Evolutionary conservation across 2,329 filamentous ascomycete species (phyloP), one percentile per base, ranked within the genome.

Genomic region (Pseudocercospora musae): DNA sequence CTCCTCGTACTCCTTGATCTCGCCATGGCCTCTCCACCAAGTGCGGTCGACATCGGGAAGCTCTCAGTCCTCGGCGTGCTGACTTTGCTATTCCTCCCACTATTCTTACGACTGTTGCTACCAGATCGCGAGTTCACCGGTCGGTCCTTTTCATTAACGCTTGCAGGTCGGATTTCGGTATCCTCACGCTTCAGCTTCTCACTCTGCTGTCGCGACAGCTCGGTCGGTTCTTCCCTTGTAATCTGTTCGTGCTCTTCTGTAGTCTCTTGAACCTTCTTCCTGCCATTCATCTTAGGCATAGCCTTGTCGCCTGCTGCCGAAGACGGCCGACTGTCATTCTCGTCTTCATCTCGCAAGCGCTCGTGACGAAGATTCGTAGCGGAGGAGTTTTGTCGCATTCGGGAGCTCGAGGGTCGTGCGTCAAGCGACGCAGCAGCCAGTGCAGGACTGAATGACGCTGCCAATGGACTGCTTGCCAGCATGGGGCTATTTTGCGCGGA

Each of bases 351-450:
- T 21, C 67, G 62, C n/a, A 70, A 20, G 29, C 66, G 64, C 50
- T 74, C 71, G 58, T 75, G 70, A 48, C 73, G 65, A 21, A 74
- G 60, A 25, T 75, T 75, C 49, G 79, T 80, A 40, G 75, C 87
- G 59, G 85, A 84, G 15, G 90, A 91, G 71, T 89, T 93, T 73
- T 92, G 91, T 71, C 92, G 87, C 40, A 87, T 86, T 68, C 91
- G 86, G 5, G 89, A 87, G 4, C 88, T 87, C 56, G 85, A 82
- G 11, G 90, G 88, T 48, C 89, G 85, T 62, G 64, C 85, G 68
- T 74, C 80, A 58, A 75, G 91, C 1, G 92, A 94, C 1, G 91
- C 89, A n/a, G 87, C 85, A 66, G 89, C 80, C 2, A 87, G 88
- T 18, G 90, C 87, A 0, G 91, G 90, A 70, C 87, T 71, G 63